Conservation (phyloP, 2,329 filamentous ascomycete species). For the Grosmannia serpens region DNA sequence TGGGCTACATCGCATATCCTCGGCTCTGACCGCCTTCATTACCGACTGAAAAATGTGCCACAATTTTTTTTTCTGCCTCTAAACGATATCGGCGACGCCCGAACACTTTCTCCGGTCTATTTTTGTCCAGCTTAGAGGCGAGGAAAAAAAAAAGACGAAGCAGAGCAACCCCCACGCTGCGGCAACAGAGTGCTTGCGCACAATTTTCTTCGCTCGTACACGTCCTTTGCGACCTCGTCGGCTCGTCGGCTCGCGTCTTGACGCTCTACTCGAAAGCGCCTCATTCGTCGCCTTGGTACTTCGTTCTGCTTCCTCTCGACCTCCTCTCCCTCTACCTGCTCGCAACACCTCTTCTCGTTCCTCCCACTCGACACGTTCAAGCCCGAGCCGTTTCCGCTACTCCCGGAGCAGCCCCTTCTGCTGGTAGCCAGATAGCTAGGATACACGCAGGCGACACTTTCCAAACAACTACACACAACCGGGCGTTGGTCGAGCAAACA, state of each 20-base stretch:
- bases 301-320: background rate
- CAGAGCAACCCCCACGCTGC: background rate
- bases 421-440: too few species aligned
- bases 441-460: too few species aligned
- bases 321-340: background rate
- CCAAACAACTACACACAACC: too few species aligned
- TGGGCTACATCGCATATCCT: slow-evolving; percentile 8
- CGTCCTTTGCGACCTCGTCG: background rate
- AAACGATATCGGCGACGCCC: slow-evolving; percentile 11
- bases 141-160: background rate
- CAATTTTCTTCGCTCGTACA: background rate
- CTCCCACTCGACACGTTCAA: background rate
- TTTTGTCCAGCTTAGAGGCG: background rate
- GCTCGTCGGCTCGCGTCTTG: background rate
- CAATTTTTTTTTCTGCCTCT: slow-evolving; percentile 8
- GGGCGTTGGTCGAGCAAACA: slow-evolving; percentile 23
- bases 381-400: too few species aligned
- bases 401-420: background rate
- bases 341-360: background rate
- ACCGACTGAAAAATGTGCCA: background rate
- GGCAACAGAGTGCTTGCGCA: background rate
- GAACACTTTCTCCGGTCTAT: background rate
- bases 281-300: background rate
- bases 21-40: slow-evolving; percentile 13
- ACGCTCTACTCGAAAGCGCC: background rate